Evolutionary conservation across 495 filamentous ascomycete species (phyloP).

Genomic region (Annulohypoxylon bovei): DNA sequence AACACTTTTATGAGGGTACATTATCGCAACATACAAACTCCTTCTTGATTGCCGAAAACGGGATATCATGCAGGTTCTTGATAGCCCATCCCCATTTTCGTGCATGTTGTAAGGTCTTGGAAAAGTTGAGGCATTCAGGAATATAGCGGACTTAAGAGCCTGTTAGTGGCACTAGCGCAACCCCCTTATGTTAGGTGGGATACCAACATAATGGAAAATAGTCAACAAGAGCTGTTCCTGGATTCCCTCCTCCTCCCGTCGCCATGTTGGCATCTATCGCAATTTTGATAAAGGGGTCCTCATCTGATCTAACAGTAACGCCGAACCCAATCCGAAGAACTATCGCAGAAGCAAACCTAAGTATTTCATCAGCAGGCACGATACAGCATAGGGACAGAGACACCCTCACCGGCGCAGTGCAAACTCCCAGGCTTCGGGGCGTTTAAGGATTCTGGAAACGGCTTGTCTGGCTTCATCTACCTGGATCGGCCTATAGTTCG

Average conservation of each 20-base stretch:
- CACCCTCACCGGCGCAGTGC: conserved; percentile 27
- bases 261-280: conserved; percentile 56
- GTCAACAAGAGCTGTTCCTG: conserved; percentile 56
- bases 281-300: conserved; percentile 58
- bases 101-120: conserved; percentile 51
- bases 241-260: conserved; percentile 54
- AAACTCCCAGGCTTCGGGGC: conserved; percentile 33
- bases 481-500: conserved; percentile 47
- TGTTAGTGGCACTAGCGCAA: conserved; percentile 20
- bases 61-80: conserved; percentile 44
- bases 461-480: conserved; percentile 48
- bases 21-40: conserved; percentile 38
- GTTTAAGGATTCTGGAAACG: conserved; percentile 30
- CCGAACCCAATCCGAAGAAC: conserved; percentile 60
- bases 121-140: conserved; percentile 55
- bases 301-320: conserved; percentile 51
- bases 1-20: too few relatives aligned
- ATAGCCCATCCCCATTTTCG: conserved; percentile 52
- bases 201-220: conserved; percentile 48
- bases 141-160: conserved; percentile 46
- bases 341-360: conserved; percentile 46
- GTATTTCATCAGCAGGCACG: neutral
- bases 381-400: neutral
- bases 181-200: conserved; percentile 19
- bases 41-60: conserved; percentile 44